Evolutionary conservation across 148 eudicot species (phyloP).

Genomic region (Rhododendron williamsianum): DNA sequence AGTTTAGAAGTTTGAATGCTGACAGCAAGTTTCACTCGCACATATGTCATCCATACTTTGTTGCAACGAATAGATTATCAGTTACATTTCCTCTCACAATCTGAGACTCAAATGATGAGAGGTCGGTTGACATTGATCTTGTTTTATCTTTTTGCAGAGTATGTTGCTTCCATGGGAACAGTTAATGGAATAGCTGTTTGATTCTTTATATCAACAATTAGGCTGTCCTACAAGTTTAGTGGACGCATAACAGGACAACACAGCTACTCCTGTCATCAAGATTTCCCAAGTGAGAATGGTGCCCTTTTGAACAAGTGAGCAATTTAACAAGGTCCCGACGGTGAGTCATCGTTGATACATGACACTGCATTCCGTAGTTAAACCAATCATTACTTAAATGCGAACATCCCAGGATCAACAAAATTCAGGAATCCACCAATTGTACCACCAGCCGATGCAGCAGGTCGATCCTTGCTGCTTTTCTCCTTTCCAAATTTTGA

Average conservation of each 20-base stretch:
- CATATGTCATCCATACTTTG: not conserved
- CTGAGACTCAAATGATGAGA: not conserved
- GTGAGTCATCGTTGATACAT: not conserved
- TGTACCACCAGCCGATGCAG: constrained; percentile 16
- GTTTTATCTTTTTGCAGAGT: constrained; percentile 3
- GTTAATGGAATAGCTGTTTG: not conserved
- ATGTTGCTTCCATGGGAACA: not conserved
- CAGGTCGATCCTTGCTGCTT: constrained; percentile 11
- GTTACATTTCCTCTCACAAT: not conserved
- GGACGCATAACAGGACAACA: not conserved
- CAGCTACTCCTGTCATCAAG: not conserved
- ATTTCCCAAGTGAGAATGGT: not conserved
- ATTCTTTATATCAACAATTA: not conserved
- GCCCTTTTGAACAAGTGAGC: not conserved
- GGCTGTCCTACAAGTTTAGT: not conserved
- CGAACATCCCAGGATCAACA: constrained; percentile 6
- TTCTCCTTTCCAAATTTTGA: constrained; percentile 13
- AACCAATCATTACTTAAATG: not conserved
- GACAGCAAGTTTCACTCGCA: not conserved
- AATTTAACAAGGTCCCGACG: not conserved
- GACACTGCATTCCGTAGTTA: not conserved
- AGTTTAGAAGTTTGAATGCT: not conserved
- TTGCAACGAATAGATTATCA: not conserved
- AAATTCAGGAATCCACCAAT: not conserved
- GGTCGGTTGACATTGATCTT: not conserved